Conservation (phyloP, 257 asterid species). For the Solanum pinnatisectum region DNA sequence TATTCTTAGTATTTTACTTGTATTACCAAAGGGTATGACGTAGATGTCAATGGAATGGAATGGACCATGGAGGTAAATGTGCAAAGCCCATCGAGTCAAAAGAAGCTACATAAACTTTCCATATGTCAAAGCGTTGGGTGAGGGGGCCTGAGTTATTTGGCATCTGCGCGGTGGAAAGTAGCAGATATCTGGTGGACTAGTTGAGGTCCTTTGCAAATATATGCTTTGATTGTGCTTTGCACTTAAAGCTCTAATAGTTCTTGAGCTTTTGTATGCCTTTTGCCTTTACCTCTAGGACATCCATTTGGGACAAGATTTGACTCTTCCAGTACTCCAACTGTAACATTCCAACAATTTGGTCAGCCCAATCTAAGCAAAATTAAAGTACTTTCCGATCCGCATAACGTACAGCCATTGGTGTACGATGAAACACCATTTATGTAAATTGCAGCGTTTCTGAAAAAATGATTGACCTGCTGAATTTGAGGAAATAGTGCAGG, state of each 20-base stretch:
- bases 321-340: not conserved
- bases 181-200: not conserved
- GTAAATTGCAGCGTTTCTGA: not conserved
- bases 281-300: not conserved
- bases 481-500: not conserved
- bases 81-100: not conserved
- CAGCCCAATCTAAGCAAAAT: not conserved
- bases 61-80: not conserved
- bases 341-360: not conserved
- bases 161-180: not conserved
- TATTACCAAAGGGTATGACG: not conserved
- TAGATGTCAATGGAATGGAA: not conserved
- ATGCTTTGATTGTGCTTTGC: not conserved
- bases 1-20: not conserved
- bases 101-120: not conserved
- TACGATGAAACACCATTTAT: not conserved
- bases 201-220: not conserved
- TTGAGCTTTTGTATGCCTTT: not conserved
- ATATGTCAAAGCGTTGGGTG: not conserved
- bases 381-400: not conserved
- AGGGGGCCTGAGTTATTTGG: not conserved
- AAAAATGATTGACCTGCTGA: not conserved
- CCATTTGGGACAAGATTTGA: not conserved
- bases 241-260: not conserved
- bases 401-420: not conserved